Evolutionary conservation across 1,284 basidiomycete genomes (phyloP).

Genomic region (Lignosus rhinocerotis): DNA sequence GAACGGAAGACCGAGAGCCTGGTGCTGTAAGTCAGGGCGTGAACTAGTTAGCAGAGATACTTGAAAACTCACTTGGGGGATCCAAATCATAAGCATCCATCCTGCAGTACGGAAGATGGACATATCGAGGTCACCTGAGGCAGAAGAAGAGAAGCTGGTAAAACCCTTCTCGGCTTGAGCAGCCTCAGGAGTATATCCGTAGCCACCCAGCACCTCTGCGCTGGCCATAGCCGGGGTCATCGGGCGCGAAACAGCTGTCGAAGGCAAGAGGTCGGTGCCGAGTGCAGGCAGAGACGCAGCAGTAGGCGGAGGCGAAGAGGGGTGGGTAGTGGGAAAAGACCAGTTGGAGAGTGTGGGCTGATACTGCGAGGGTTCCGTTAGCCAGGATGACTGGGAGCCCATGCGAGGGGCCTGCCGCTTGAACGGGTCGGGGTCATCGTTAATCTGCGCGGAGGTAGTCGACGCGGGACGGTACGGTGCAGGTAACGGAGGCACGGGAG

Average conservation of each 20-base stretch:
- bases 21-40: slow-evolving; percentile 13
- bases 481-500: slow-evolving; percentile 66
- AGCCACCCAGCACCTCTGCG: slow-evolving; percentile 63
- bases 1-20: slow-evolving; percentile 64
- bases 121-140: slow-evolving; percentile 50
- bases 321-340: slow-evolving; percentile 58
- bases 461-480: slow-evolving; percentile 52
- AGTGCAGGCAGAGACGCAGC: slow-evolving; percentile 35
- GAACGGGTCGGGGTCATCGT: slow-evolving; percentile 62
- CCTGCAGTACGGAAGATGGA: slow-evolving; percentile 52
- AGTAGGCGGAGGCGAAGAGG: slow-evolving; percentile 29
- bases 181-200: slow-evolving; percentile 50
- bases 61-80: slow-evolving; percentile 51
- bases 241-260: slow-evolving; percentile 43
- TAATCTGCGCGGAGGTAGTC: slow-evolving; percentile 38
- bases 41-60: background rate
- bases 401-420: slow-evolving; percentile 51
- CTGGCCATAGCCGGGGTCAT: slow-evolving; percentile 54
- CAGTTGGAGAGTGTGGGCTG: slow-evolving; percentile 60
- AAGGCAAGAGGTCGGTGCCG: slow-evolving; percentile 42
- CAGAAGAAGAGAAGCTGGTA: slow-evolving; percentile 41
- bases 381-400: slow-evolving; percentile 69
- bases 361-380: slow-evolving; percentile 61
- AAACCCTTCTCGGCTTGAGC: slow-evolving; percentile 53
- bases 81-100: slow-evolving; percentile 66